These are phyloP conservation scores for Pseudogymnoascus sp. DNA, from an alignment of 2,329 filamentous ascomycete genomes.

Conservation along the genomic window DNA sequence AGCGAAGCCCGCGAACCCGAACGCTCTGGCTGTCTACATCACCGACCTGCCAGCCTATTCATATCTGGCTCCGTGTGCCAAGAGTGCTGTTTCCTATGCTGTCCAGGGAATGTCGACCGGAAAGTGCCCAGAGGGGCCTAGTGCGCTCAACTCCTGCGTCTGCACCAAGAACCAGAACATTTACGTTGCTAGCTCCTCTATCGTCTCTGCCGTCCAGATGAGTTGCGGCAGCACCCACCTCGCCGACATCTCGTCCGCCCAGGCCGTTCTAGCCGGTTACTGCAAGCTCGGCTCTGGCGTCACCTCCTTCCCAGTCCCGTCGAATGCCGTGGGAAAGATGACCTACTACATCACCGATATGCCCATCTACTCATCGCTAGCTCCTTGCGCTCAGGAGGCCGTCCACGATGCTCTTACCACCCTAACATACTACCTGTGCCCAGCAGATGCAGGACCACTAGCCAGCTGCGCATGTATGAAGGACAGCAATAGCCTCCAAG, in stretches of 20 bases:
- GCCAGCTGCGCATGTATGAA: slow-evolving; percentile 48
- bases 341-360: slow-evolving; percentile 48
- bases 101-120: slow-evolving; percentile 27
- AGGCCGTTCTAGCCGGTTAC: slow-evolving; percentile 44
- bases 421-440: slow-evolving; percentile 36
- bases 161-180: slow-evolving; percentile 45
- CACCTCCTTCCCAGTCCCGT: slow-evolving; percentile 39
- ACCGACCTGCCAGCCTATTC: slow-evolving; percentile 40
- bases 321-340: slow-evolving; percentile 45
- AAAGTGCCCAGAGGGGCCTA: slow-evolving; percentile 34
- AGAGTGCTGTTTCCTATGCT: slow-evolving; percentile 32
- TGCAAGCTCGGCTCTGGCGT: slow-evolving; percentile 44
- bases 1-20: slow-evolving; percentile 27
- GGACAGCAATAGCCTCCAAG: slow-evolving; percentile 35
- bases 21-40: slow-evolving; percentile 40
- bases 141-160: slow-evolving; percentile 42
- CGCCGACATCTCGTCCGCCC: slow-evolving; percentile 41
- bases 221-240: slow-evolving; percentile 39
- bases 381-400: slow-evolving; percentile 37
- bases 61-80: slow-evolving; percentile 38
- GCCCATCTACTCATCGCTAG: slow-evolving; percentile 38
- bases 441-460: slow-evolving; percentile 39
- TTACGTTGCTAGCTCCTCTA: slow-evolving; percentile 33
- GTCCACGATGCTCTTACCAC: slow-evolving; percentile 36
- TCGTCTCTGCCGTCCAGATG: slow-evolving; percentile 37